A percentile compares a stretch with the other conserved stretches of the same genome.
These are phyloP conservation scores for Isoetes engelmannii DNA, from an alignment of 83 land plant genomes.

Conservation along the genomic window DNA sequence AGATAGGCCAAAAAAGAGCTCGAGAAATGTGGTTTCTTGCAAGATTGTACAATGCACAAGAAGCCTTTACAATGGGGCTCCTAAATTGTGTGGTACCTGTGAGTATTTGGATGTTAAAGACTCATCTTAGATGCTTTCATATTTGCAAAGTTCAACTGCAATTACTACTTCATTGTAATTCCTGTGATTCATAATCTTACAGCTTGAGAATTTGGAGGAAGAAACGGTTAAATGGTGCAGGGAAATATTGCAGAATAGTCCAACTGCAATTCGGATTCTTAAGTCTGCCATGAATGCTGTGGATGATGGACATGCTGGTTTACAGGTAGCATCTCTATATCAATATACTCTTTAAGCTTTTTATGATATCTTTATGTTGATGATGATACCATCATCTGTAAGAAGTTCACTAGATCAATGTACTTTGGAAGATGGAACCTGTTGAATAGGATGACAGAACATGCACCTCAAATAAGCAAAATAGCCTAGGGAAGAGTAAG, in stretches of 20 bases:
- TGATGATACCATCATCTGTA: no score
- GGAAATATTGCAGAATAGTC: conserved; percentile 77
- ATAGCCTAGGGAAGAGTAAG: no score
- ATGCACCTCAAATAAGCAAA: no score
- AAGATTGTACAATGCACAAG: conserved; percentile 58
- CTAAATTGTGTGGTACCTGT: conserved; percentile 78
- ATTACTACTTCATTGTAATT: no score
- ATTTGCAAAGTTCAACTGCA: no score
- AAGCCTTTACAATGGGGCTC: conserved; percentile 84
- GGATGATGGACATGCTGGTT: conserved; percentile 97
- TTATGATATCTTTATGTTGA: background rate
- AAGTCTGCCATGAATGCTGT: conserved; percentile 86
- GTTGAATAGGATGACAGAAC: no score
- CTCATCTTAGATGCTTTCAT: background rate
- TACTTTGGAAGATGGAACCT: no score
- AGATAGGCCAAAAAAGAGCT: conserved; percentile 84
- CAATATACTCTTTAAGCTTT: background rate
- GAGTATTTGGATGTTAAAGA: conserved; percentile 18
- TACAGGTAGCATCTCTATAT: conserved; percentile 82
- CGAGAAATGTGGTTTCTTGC: conserved; percentile 86
- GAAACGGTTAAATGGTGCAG: conserved; percentile 89
- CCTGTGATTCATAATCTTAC: background rate
- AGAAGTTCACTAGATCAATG: no score
- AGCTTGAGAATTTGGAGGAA: conserved; percentile 74
- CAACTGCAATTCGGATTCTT: conserved; percentile 72